These are phyloP conservation scores for Thielaviopsis populi DNA, from an alignment of 2,329 filamentous ascomycete species.

Conservation along the genomic window DNA sequence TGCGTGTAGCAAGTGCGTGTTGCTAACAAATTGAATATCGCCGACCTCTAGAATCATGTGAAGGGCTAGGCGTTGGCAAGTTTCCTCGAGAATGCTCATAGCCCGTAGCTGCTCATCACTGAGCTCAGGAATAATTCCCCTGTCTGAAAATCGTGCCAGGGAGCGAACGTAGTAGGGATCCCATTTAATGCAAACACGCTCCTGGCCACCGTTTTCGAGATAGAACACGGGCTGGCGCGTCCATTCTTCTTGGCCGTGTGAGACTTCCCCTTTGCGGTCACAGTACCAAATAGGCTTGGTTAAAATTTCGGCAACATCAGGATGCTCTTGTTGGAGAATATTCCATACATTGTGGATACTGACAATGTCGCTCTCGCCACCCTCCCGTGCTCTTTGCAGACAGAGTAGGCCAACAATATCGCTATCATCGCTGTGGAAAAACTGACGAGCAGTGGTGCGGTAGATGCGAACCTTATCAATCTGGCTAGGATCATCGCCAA, in stretches of 20 bases:
- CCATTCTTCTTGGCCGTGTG: conserved; percentile 58
- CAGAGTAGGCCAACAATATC: conserved; percentile 77
- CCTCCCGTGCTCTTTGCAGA: conserved; percentile 60
- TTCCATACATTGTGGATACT: conserved; percentile 74
- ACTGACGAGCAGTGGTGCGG: conserved; percentile 53
- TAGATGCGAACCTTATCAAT: conserved; percentile 85
- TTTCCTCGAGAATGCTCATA: conserved; percentile 47
- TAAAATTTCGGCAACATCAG: conserved; percentile 62
- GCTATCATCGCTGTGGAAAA: conserved; percentile 56
- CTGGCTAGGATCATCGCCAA: conserved; percentile 60
- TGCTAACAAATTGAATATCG: conserved; percentile 75
- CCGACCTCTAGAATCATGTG: conserved; percentile 81
- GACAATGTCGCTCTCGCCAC: conserved; percentile 71
- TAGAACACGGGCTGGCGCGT: conserved; percentile 61
- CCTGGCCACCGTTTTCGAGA: conserved; percentile 51
- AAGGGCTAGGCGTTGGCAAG: conserved; percentile 54
- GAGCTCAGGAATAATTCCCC: conserved; percentile 57
- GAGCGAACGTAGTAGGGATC: conserved; percentile 79
- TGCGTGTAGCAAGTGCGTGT: conserved; percentile 67
- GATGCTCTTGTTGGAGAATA: conserved; percentile 54
- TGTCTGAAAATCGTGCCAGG: conserved; percentile 56
- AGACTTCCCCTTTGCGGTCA: conserved; percentile 75
- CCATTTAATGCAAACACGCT: conserved; percentile 52
- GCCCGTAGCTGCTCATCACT: conserved; percentile 55
- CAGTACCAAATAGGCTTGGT: conserved; percentile 79